phyloP scores from a whole-genome alignment of 1,284 basidiomycete species.

The Cryptococcus sp. region DNA sequence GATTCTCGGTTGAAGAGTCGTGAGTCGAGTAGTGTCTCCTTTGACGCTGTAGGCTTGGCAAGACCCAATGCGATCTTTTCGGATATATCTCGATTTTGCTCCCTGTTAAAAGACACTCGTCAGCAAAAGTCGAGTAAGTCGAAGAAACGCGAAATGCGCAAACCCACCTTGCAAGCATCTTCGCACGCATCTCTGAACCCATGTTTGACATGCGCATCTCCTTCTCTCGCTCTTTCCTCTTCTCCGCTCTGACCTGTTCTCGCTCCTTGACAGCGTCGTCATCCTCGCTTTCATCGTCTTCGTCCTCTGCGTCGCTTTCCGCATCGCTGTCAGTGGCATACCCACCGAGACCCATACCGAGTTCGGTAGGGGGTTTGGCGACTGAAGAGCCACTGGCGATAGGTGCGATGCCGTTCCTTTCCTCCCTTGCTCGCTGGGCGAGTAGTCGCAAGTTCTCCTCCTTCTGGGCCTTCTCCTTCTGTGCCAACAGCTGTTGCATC shows the following conservation, averaged over 20 bases:
- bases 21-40: conserved; percentile 95
- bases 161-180: conserved; percentile 76
- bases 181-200: conserved; percentile 94
- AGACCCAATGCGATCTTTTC: conserved; percentile 98
- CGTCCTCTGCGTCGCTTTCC: conserved; percentile 56
- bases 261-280: conserved; percentile 82
- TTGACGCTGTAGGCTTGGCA: conserved; percentile 91
- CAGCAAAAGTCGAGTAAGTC: background rate
- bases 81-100: conserved; percentile 97
- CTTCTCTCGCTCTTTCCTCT: conserved; percentile 88
- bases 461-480: conserved; percentile 96
- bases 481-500: conserved; percentile 97
- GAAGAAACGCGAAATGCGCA: background rate
- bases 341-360: conserved; percentile 71
- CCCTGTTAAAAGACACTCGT: conserved; percentile 48
- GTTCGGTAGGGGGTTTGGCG: conserved; percentile 55
- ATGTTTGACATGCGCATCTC: conserved; percentile 99
- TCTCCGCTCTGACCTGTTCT: conserved; percentile 87
- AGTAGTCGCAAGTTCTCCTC: conserved; percentile 93
- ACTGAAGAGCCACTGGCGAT: conserved; percentile 45
- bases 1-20: conserved; percentile 96
- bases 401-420: conserved; percentile 74
- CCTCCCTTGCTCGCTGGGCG: conserved; percentile 92
- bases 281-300: conserved; percentile 65
- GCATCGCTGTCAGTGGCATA: conserved; percentile 72